These are phyloP conservation scores for Pyrus betulifolia DNA, from an alignment of 306 rosid genomes.

Conservation along the genomic window DNA sequence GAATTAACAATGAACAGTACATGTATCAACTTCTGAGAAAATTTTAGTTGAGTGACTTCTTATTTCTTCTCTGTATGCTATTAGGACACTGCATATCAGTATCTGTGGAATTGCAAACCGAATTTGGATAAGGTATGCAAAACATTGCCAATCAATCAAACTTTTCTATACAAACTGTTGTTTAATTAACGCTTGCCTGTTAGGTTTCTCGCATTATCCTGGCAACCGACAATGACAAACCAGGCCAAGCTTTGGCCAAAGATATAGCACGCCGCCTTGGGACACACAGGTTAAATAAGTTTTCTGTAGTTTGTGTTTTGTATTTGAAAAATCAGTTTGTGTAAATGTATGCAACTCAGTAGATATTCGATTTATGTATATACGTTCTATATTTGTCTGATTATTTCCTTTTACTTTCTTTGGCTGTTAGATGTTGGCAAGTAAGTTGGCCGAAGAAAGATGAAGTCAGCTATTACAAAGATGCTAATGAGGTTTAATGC, in stretches of 20 bases:
- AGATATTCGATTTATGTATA: neutral
- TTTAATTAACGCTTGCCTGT: neutral
- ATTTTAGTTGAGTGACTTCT: neutral
- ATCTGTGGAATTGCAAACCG: conserved; percentile 68
- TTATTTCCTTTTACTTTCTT: neutral
- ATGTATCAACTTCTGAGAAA: neutral
- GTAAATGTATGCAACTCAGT: neutral
- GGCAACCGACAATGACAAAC: conserved; percentile 40
- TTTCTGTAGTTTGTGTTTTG: neutral
- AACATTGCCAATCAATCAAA: neutral
- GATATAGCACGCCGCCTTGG: conserved; percentile 49
- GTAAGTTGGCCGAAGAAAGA: conserved; percentile 47
- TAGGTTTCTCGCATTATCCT: conserved; percentile 44
- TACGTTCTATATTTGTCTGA: neutral
- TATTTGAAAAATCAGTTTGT: neutral
- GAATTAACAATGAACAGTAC: neutral
- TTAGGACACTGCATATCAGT: conserved; percentile 69
- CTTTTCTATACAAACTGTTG: neutral
- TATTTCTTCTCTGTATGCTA: conserved; percentile 9
- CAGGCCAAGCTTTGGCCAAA: conserved; percentile 45
- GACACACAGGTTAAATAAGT: conserved; percentile 24
- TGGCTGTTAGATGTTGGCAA: conserved; percentile 37
- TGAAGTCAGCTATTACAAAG: conserved; percentile 30
- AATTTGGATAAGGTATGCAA: conserved; percentile 61
- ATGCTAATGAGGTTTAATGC: conserved; percentile 45